A percentile compares a stretch with the other conserved stretches of the same genome.
These are phyloP conservation scores for Xylaria polymorpha DNA, from an alignment of 2,329 filamentous ascomycete species.

Conservation along the genomic window DNA sequence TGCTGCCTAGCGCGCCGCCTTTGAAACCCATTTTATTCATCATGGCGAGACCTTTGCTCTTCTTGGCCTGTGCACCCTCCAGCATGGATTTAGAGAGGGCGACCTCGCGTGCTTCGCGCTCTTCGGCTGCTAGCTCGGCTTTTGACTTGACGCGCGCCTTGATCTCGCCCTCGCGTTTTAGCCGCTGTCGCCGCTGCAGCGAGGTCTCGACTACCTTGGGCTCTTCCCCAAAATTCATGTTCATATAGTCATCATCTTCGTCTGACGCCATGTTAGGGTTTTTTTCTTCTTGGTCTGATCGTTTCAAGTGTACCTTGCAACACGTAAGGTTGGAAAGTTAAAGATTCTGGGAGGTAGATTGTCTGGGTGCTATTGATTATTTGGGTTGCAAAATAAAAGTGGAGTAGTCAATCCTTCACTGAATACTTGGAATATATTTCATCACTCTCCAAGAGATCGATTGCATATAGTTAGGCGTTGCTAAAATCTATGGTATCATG, in stretches of 20 bases:
- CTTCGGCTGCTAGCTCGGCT: slow-evolving; percentile 81
- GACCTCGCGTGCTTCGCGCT: slow-evolving; percentile 76
- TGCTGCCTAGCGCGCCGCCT: slow-evolving; percentile 78
- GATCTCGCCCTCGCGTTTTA: slow-evolving; percentile 73
- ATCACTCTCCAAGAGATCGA: not conserved
- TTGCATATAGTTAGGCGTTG: not conserved
- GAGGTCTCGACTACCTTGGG: slow-evolving; percentile 66
- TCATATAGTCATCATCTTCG: slow-evolving; percentile 96
- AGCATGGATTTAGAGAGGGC: slow-evolving; percentile 81
- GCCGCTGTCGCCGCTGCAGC: slow-evolving; percentile 64
- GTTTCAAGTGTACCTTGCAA: not conserved
- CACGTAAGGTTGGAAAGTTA: not conserved
- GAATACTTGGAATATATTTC: not conserved
- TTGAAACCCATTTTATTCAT: slow-evolving; percentile 97
- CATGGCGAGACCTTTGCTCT: slow-evolving; percentile 92
- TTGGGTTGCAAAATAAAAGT: slow-evolving; percentile 30
- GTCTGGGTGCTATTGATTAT: not conserved
- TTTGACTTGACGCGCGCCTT: slow-evolving; percentile 81
- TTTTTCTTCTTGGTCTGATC: not conserved
- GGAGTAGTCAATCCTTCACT: slow-evolving; percentile 4
- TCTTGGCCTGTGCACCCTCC: slow-evolving; percentile 60
- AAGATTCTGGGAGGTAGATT: not conserved
- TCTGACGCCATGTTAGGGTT: slow-evolving; percentile 50
- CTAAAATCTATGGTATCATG: slow-evolving; percentile 7
- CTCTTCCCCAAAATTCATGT: slow-evolving; percentile 83